Percentiles rank a stretch among this genome's conserved stretches.
Evolutionary conservation across 2,329 filamentous ascomycete genomes (phyloP).

Genomic region (Talaromyces sp.): DNA sequence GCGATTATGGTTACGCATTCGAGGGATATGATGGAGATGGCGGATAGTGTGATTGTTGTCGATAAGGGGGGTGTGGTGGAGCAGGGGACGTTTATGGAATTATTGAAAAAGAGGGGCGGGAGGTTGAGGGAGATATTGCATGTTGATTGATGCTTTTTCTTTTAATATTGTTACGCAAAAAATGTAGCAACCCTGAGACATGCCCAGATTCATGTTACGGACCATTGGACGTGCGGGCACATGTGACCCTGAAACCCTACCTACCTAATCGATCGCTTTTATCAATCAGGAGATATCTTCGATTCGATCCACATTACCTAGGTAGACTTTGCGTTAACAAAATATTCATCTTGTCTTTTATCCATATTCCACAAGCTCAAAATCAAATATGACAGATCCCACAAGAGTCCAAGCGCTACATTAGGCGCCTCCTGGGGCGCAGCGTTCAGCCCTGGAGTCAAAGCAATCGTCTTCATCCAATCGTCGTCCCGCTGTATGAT

Average conservation of each 20-base stretch:
- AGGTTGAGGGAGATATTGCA: slow-evolving; percentile 45
- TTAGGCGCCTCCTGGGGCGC: not conserved
- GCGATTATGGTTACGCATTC: slow-evolving; percentile 81
- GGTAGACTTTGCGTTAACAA: not conserved
- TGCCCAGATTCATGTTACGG: too few relatives aligned
- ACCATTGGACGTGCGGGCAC: not conserved
- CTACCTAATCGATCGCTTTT: not conserved
- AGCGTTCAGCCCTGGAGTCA: not conserved
- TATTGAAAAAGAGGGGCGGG: slow-evolving; percentile 48
- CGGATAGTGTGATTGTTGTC: slow-evolving; percentile 68
- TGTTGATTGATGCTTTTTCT: slow-evolving; percentile 10
- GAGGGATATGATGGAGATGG: slow-evolving; percentile 80
- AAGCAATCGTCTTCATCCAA: not conserved
- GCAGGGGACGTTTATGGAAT: slow-evolving; percentile 64
- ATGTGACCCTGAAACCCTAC: not conserved
- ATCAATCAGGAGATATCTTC: not conserved
- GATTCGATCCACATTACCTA: not conserved
- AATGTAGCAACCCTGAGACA: not conserved
- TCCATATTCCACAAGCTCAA: not conserved
- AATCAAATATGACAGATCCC: not conserved
- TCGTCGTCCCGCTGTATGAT: not conserved
- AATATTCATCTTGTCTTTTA: not conserved
- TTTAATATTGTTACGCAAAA: too few relatives aligned
- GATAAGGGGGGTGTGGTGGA: slow-evolving; percentile 66
- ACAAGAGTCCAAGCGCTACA: not conserved